Conservation (phyloP, 1,284 basidiomycete species). For the Pterulicium gracile region DNA sequence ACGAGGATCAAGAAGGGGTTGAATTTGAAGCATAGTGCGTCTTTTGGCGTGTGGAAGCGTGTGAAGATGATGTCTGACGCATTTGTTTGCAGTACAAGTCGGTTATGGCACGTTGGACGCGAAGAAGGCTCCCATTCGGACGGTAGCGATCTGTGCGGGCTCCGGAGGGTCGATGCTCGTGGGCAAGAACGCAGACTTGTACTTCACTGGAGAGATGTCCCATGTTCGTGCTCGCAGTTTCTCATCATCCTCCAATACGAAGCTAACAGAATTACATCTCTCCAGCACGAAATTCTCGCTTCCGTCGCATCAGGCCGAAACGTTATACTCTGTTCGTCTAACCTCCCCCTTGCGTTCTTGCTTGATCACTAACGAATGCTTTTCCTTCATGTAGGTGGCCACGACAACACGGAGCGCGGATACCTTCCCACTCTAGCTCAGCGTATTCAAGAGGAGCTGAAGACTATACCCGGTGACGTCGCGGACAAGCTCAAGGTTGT, state of each 20-base stretch:
- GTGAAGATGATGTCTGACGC: constrained; percentile 2
- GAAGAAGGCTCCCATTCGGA: constrained; percentile 24
- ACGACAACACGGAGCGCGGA: constrained; percentile 84
- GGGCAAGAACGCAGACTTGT: constrained; percentile 66
- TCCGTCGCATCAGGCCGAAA: constrained; percentile 61
- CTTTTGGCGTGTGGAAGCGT: constrained; percentile 4
- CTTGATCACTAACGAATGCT: constrained; percentile 10
- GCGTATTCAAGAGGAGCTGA: constrained; percentile 47
- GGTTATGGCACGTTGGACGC: constrained; percentile 34
- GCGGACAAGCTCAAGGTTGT: constrained; percentile 34
- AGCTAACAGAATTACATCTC: too few species aligned
- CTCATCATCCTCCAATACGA: constrained; percentile 7
- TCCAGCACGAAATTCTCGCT: constrained; percentile 76
- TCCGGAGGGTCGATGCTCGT: constrained; percentile 69
- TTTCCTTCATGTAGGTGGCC: constrained; percentile 40
- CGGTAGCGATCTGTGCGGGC: constrained; percentile 80
- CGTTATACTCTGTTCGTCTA: constrained; percentile 64
- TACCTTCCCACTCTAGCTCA: constrained; percentile 65
- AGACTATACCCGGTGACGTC: constrained; percentile 20
- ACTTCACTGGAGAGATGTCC: constrained; percentile 87
- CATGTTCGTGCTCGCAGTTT: constrained; percentile 44
- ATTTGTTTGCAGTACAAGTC: constrained; percentile 57
- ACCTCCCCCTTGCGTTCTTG: constrained; percentile 3
- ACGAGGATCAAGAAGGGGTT: constrained; percentile 62
- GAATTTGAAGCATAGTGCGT: constrained; percentile 51